Base-by-base conservation (phyloP, 106 monocot species). In the Dendrobium officinale region DNA sequence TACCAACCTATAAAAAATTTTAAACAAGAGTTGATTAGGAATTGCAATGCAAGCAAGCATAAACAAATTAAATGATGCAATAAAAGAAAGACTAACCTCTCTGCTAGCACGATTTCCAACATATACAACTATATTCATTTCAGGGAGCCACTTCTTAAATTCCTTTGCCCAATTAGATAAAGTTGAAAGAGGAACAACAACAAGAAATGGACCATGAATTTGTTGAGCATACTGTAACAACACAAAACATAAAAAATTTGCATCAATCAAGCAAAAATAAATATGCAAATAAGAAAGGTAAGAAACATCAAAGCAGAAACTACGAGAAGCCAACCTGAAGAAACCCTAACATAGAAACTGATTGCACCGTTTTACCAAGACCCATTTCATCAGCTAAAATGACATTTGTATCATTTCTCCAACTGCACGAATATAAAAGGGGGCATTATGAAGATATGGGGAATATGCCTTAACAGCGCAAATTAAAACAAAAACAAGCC, bases 361-460 rank as follows among this genome's bases (percentile, higher is more conserved):
- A 88, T 81, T 99, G 99, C 73, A 99, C 88, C 78, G 99, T 99
- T 92, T 99, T 99, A 82, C 99, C 99, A 68, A 99, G 91, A 78
- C 99, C 99, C 99, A 99, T 99, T 85, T 99, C 99, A 91, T 99
- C 99, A 82, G 99, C 99, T 42, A 99, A 79, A 86, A 99, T 95
- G 58, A 95, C 99, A 91, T 99, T 99, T 54, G 99, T 99, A 79
- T 99, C 95, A 88, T 95, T 99, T 84, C 99, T 93, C 99, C 99
- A 99, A 72, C 99, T 99, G 85, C 72, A 37, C 33, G 48, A 89
- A 31, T 31, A 88, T 54, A 77, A 68, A 83, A 51, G 22, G 1
- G 18, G 55, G 42, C 9, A 27, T 44, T 75, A 51, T 72, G 29
- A 9, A 72, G 4, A 73, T 49, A 59, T 18, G 7, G 9, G 42